Conservation (phyloP, 495 filamentous ascomycete genomes). For the Staphylotrichum longicolle region DNA sequence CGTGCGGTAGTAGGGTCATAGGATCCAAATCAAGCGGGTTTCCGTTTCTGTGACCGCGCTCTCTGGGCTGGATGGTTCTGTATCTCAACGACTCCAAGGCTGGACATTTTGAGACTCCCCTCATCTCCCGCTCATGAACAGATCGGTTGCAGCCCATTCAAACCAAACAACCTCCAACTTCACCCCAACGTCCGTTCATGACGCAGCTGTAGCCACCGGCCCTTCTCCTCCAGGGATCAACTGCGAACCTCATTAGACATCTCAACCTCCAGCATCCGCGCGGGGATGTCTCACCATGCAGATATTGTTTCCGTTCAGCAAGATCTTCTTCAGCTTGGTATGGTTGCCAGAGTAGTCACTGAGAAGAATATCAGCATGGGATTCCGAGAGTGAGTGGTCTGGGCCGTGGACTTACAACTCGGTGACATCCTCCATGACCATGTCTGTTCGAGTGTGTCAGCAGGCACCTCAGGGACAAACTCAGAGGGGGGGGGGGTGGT, state of each 20-base stretch:
- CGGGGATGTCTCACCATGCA: slow-evolving; percentile 73
- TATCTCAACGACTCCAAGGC: no score
- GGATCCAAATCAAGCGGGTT: no score
- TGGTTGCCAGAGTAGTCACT: slow-evolving; percentile 88
- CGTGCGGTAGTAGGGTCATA: no score
- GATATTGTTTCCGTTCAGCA: slow-evolving; percentile 98
- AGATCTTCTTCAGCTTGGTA: slow-evolving; percentile 84
- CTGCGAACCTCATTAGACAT: slow-evolving; percentile 40
- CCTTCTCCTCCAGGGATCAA: slow-evolving; percentile 88
- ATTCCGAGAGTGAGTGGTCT: background rate
- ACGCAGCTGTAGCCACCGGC: slow-evolving; percentile 44
- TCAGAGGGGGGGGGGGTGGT: background rate
- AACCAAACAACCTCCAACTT: no score
- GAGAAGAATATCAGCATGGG: background rate
- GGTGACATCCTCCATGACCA: slow-evolving; percentile 96
- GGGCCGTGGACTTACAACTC: slow-evolving; percentile 69
- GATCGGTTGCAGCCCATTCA: no score
- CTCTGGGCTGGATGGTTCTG: no score
- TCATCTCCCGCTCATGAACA: no score
- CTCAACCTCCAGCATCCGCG: no score
- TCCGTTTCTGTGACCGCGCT: no score
- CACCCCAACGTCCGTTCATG: slow-evolving; percentile 15
- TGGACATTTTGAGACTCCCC: no score
- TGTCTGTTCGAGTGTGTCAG: slow-evolving; percentile 58
- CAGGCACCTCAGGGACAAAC: background rate